A percentile compares a stretch with the other conserved stretches of the same genome.
Evolutionary conservation across 164 flowering plant species (phyloP).

Genomic region (Macadamia tetraphylla): DNA sequence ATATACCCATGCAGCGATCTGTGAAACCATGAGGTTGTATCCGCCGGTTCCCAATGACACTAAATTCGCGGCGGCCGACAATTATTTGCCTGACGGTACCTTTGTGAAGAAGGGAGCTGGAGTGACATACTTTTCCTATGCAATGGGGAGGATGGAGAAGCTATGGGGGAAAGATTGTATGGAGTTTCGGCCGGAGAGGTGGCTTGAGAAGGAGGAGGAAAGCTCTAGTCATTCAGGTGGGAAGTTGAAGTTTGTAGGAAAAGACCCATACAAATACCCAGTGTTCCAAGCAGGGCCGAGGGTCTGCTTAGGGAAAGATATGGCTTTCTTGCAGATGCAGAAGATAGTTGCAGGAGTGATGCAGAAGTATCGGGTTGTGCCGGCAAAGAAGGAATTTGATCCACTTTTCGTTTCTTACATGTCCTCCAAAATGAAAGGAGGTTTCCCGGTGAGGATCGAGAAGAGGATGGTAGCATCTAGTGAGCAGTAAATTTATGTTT

Average conservation of each 20-base stretch:
- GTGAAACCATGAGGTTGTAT: constrained; percentile 32
- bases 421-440: constrained; percentile 28
- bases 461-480: constrained; percentile 7
- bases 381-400: constrained; percentile 19
- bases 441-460: constrained; percentile 25
- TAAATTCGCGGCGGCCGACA: constrained; percentile 19
- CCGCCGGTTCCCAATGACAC: constrained; percentile 30
- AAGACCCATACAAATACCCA: constrained; percentile 23
- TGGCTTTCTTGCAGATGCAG: constrained; percentile 40
- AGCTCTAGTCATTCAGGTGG: not conserved
- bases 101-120: constrained; percentile 24
- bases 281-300: constrained; percentile 39
- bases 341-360: constrained; percentile 26
- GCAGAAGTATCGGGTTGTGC: constrained; percentile 23
- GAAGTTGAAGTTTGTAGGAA: constrained; percentile 21
- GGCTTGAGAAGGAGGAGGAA: constrained; percentile 20
- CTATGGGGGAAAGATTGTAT: constrained; percentile 27
- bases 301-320: constrained; percentile 30
- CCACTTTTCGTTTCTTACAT: constrained; percentile 19
- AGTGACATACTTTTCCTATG: constrained; percentile 25
- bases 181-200: constrained; percentile 28
- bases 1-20: constrained; percentile 29
- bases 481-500: too few relatives aligned
- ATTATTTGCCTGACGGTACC: constrained; percentile 26
- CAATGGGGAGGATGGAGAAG: constrained; percentile 31